Base-by-base conservation (phyloP, 1,284 basidiomycete genomes). In the Cutaneotrichosporon sp. region DNA sequence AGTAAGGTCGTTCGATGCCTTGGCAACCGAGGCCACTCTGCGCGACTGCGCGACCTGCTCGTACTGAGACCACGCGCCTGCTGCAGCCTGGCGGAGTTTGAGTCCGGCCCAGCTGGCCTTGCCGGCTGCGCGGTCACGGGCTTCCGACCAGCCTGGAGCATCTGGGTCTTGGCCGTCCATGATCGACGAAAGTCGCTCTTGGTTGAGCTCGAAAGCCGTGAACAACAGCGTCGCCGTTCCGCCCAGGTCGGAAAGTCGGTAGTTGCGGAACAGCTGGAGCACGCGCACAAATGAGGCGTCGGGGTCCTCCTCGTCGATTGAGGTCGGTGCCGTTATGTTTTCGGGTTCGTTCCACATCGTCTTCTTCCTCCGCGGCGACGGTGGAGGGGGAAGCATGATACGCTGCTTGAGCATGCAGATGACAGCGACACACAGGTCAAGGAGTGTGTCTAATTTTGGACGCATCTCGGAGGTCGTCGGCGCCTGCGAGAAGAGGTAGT, bases 341-440 rank as follows among this genome's bases (percentile, higher is more conserved):
- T 44, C 49, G 5, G 42, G 25, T 3, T 52, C 57, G 20, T 41
- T 29, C 58, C 58, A 60, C 49, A 57, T 44, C 24, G 44, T 37
- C 22, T 32, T 35, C 43, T 48, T 49, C 19, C 32, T 31, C 10
- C 31, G 19, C 14, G 54, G 54, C 10, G 49, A 45, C 9, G 27
- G 42, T 4, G 34, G 48, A 3, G 61, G 61, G 10, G 51, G 47
- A 19, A 19, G 37, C 17, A 59, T 43, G 27, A 61, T 38, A 19
- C 49, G 49, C 35, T 59, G 54, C 49, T 70, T 68, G 24, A 62
- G 50, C 14, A 72, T 57, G 16, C 70, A 51, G 2, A 74, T 54
- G 61, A 74, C 63, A 4, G 71, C 67, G 7, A 66, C 65, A 24
- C 64, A 67, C 8, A 72, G 47, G 49, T 74, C 71, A 14, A 72